Percentiles rank a stretch among this genome's conserved stretches.
These are phyloP conservation scores for Paecilomyces variotii DNA, from an alignment of 2,329 filamentous ascomycete genomes.

Conservation along the genomic window DNA sequence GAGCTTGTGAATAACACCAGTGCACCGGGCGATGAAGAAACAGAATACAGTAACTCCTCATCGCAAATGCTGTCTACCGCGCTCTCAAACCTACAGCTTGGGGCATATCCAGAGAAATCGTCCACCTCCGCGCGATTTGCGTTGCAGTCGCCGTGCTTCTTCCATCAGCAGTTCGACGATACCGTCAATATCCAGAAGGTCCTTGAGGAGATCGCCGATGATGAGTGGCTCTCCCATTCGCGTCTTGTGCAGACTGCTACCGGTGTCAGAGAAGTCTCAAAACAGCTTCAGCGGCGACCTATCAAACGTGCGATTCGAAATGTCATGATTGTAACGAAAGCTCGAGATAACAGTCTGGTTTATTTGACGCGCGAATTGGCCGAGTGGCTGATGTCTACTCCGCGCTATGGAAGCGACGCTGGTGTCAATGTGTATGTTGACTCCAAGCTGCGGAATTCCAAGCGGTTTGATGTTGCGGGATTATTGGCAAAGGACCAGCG, in stretches of 20 bases:
- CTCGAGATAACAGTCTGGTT: constrained; percentile 87
- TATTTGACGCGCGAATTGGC: constrained; percentile 79
- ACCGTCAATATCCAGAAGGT: constrained; percentile 93
- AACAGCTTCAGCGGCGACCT: constrained; percentile 84
- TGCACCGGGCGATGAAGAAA: constrained; percentile 8
- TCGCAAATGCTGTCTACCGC: constrained; percentile 56
- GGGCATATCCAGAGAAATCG: constrained; percentile 35
- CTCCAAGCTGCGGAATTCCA: constrained; percentile 79
- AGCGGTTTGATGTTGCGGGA: constrained; percentile 71
- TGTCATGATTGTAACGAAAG: constrained; percentile 98
- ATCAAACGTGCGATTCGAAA: constrained; percentile 87
- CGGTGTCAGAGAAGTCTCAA: constrained; percentile 88
- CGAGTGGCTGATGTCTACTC: constrained; percentile 79
- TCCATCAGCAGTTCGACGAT: constrained; percentile 94
- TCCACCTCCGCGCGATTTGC: constrained; percentile 47
- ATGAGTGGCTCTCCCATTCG: constrained; percentile 85
- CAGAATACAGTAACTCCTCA: constrained; percentile 38
- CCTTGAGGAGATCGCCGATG: constrained; percentile 82
- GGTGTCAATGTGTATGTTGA: constrained; percentile 98
- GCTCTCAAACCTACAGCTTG: constrained; percentile 44
- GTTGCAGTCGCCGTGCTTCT: constrained; percentile 90
- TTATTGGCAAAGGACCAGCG: constrained; percentile 66
- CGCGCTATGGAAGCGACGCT: constrained; percentile 79
- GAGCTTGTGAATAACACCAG: constrained; percentile 44
- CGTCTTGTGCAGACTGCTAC: constrained; percentile 91